A percentile compares a stretch with the other conserved stretches of the same genome.
These are phyloP conservation scores for Aspergillus quadrilineatus DNA, from an alignment of 2,329 filamentous ascomycete species.

Conservation along the genomic window DNA sequence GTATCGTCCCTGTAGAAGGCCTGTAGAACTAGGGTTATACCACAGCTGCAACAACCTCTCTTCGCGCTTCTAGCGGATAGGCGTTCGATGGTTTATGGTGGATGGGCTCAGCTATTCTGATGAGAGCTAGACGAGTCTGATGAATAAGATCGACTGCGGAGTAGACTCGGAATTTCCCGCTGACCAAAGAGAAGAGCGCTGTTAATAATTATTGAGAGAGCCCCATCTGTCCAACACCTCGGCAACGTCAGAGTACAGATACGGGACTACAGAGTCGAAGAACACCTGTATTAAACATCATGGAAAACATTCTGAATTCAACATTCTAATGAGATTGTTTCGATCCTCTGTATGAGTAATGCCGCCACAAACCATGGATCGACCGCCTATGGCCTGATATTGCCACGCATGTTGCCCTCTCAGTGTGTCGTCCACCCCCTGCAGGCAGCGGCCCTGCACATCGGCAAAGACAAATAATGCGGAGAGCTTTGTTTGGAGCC, in stretches of 20 bases:
- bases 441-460: no score
- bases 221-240: conserved; percentile 2
- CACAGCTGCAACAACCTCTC: no score
- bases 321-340: background rate
- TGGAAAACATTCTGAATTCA: background rate
- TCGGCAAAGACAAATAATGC: conserved; percentile 9
- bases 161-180: conserved; percentile 13
- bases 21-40: no score
- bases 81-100: no score
- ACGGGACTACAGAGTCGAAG: background rate
- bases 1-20: no score
- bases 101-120: no score
- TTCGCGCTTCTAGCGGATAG: no score
- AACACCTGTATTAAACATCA: background rate
- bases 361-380: background rate
- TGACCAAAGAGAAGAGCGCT: conserved; percentile 23
- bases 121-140: background rate
- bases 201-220: conserved; percentile 26
- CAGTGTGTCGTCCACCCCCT: no score
- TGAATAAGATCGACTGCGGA: conserved; percentile 9
- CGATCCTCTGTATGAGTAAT: no score
- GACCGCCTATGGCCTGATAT: background rate
- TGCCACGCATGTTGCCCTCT: background rate
- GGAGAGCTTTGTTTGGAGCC: conserved; percentile 16
- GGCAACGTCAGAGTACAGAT: background rate